phyloP scores from a whole-genome alignment of 306 rosid genomes.

The Rosa persica region DNA sequence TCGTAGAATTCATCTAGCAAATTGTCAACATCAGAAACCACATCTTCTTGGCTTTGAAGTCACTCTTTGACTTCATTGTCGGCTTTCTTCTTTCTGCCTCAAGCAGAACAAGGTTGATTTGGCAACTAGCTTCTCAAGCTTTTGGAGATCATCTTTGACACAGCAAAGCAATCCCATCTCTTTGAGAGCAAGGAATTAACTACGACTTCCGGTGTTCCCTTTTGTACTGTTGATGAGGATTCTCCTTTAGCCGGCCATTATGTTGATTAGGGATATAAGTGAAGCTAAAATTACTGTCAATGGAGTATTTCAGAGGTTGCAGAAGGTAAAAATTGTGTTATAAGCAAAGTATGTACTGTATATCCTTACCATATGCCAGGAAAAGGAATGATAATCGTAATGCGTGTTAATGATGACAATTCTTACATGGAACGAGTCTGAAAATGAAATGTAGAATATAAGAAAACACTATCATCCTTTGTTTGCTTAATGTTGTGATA shows the following conservation, averaged over 20 bases:
- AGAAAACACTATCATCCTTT: neutral
- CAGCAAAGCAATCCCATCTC: neutral
- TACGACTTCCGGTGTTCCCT: neutral
- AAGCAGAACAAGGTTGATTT: neutral
- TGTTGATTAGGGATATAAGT: neutral
- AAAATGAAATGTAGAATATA: neutral
- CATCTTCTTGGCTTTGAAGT: neutral
- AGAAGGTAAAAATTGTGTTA: neutral
- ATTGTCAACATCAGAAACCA: neutral
- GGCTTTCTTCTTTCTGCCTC: neutral
- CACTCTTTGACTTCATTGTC: neutral
- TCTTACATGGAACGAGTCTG: neutral
- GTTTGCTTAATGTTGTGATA: neutral
- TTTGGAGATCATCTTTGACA: neutral
- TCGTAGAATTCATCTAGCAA: neutral
- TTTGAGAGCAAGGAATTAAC: neutral
- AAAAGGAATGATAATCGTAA: neutral
- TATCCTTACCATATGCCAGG: neutral
- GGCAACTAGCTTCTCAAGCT: neutral
- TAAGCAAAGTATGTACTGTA: neutral
- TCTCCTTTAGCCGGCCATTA: neutral
- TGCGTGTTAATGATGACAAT: neutral
- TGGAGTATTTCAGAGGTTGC: neutral
- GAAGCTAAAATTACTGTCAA: neutral
- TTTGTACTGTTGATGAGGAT: neutral